Conservation (phyloP, 768 basidiomycete genomes). For the Podaxis sp. region DNA sequence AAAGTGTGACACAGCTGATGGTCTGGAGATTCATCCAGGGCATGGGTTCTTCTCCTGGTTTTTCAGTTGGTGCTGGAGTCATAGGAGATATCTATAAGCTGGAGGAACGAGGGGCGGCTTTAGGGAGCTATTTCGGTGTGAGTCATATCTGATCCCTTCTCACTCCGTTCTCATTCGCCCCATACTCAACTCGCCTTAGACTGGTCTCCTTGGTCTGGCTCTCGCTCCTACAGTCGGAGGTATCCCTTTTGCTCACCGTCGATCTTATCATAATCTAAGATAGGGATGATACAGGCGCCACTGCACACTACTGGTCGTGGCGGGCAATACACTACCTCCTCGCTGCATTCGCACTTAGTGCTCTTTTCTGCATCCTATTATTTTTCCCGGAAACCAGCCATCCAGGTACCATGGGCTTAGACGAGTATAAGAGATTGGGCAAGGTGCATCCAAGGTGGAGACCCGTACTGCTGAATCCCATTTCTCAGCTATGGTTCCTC, state of each 20-base stretch:
- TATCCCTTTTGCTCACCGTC: constrained; percentile 13
- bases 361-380: constrained; percentile 38
- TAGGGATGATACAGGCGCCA: neutral
- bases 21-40: constrained; percentile 67
- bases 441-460: constrained; percentile 20
- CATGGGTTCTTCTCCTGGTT: constrained; percentile 57
- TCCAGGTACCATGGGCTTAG: constrained; percentile 55
- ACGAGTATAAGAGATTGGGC: constrained; percentile 40
- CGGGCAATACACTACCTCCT: constrained; percentile 53
- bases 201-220: constrained; percentile 56
- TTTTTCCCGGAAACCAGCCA: constrained; percentile 69
- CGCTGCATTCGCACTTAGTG: constrained; percentile 38
- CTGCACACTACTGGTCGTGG: constrained; percentile 50
- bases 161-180: neutral
- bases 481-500: constrained; percentile 44
- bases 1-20: constrained; percentile 47
- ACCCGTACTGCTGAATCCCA: constrained; percentile 54
- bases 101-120: constrained; percentile 59
- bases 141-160: constrained; percentile 10
- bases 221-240: constrained; percentile 61
- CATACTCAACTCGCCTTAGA: constrained; percentile 30
- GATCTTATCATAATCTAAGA: neutral
- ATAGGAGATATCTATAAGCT: constrained; percentile 68
- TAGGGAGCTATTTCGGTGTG: constrained; percentile 60
- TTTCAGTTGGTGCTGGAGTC: constrained; percentile 56